Base-by-base conservation (phyloP, 768 basidiomycete genomes). In the Agrocybe praecox region DNA sequence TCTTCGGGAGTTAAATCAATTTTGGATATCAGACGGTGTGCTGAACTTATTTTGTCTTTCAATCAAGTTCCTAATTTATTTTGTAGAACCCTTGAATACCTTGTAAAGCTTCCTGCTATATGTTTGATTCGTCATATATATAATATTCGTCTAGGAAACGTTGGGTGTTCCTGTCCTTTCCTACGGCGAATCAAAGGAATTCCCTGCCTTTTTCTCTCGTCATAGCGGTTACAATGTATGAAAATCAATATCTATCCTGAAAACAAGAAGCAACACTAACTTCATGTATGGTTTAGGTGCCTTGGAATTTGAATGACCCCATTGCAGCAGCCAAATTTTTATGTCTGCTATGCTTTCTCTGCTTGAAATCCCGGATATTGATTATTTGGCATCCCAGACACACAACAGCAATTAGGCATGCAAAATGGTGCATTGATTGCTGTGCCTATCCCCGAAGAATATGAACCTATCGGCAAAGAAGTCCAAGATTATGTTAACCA, bases 1-100 rank as follows among this genome's bases (percentile, higher is more conserved):
- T 96, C 96, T 17, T 90, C 95, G 10, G 97, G 97, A 11, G 87
- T 92, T 18, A 99, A 98, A 70, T 93, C 91, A 0, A 98, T 99
- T 58, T 72, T 99, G 43, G 97, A 99, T 69, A 95, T 98, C 57
- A 90, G 90, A 56, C 82, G 84, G 90, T 85, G 53, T 53, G 74
- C 58, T 40, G 36, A 17, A 6, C 6, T 17, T 23, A 14, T 44
- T 10, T 1, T 19, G n/a, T 32, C 14, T 34, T 0, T 21, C n/a
- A 11, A 26, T 22, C 19, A 2, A 0, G 11, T 26, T n/a, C n/a
- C 34, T 15, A 51, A 36, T 26, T 46, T n/a, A 21, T 17, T 29
- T 50, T n/a, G 17, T 51, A 91, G 90, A 66, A 93, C 91, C 14
- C 74, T 93, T 21, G 91, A 93, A 69, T 91, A 90, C 69, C 80